These are phyloP conservation scores for Chlorella sp. DNA, from an alignment of 139 green algal genomes.

Conservation along the genomic window DNA sequence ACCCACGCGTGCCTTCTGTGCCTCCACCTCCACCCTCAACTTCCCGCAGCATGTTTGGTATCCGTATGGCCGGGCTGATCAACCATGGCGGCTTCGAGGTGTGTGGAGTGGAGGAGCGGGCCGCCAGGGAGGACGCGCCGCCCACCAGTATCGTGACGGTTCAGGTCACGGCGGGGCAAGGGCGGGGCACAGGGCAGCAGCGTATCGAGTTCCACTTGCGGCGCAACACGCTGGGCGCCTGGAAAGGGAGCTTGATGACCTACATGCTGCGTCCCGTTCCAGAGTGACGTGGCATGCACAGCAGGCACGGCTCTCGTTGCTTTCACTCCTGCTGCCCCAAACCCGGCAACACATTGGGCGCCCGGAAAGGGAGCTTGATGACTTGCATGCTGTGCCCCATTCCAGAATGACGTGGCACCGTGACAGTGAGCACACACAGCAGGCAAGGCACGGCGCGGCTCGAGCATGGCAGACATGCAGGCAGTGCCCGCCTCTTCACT, in stretches of 20 bases:
- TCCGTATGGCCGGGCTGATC: conserved; percentile 50
- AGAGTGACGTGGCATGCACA: neutral
- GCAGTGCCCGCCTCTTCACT: no score
- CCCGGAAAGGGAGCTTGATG: conserved; percentile 68
- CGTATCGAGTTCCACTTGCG: conserved; percentile 51
- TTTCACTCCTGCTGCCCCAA: no score
- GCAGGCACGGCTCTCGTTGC: neutral
- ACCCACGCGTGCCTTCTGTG: neutral
- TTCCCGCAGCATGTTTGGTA: conserved; percentile 46
- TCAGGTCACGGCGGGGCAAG: conserved; percentile 31
- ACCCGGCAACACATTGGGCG: conserved; percentile 54
- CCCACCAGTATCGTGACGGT: neutral
- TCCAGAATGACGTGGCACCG: neutral
- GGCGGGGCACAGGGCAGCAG: neutral
- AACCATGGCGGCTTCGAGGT: conserved; percentile 40
- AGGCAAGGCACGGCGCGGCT: no score
- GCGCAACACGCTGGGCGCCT: conserved; percentile 53
- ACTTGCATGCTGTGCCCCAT: conserved; percentile 31
- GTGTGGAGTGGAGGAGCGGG: neutral
- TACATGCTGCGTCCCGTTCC: neutral
- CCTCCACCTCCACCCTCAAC: neutral
- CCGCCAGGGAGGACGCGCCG: neutral
- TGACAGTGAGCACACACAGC: no score
- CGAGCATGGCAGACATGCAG: no score
- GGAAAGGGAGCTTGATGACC: conserved; percentile 69